These are phyloP conservation scores for Leccinum variicolor DNA, from an alignment of 768 basidiomycete genomes.

Conservation along the genomic window DNA sequence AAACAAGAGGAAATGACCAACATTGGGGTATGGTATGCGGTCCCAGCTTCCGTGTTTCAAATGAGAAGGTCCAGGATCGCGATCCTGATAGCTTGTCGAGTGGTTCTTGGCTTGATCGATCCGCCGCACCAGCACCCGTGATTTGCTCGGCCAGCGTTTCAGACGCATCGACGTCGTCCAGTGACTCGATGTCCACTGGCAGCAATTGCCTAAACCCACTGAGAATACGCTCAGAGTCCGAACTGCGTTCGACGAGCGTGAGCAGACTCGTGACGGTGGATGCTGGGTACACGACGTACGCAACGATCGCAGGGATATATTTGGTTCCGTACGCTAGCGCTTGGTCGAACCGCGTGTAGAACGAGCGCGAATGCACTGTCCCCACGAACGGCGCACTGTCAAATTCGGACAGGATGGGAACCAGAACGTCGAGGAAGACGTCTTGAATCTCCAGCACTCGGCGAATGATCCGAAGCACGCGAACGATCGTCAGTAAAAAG, in stretches of 20 bases:
- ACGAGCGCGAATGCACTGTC: conserved; percentile 58
- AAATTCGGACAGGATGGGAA: conserved; percentile 71
- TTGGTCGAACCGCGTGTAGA: conserved; percentile 72
- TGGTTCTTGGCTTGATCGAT: conserved; percentile 41
- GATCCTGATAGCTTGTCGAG: conserved; percentile 69
- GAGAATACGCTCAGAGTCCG: conserved; percentile 82
- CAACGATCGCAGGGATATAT: conserved; percentile 77
- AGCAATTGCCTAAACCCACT: conserved; percentile 75
- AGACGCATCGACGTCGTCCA: conserved; percentile 56
- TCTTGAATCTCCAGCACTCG: conserved; percentile 84
- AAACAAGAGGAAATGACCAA: conserved; percentile 86
- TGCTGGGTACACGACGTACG: conserved; percentile 66
- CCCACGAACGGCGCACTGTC: conserved; percentile 54
- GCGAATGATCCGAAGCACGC: conserved; percentile 77
- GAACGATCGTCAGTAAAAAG: conserved; percentile 72
- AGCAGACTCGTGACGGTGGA: conserved; percentile 76
- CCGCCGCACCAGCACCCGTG: conserved; percentile 74
- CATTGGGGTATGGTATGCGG: conserved; percentile 74
- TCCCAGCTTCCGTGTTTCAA: conserved; percentile 60
- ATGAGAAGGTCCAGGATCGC: conserved; percentile 81
- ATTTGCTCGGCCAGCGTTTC: conserved; percentile 58
- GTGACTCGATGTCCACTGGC: conserved; percentile 57
- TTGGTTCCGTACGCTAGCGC: conserved; percentile 67
- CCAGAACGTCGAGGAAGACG: conserved; percentile 83
- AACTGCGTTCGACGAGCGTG: conserved; percentile 74